Evolutionary conservation across 441 rosid genomes (phyloP), one percentile per base, ranked within the genome.

Genomic region (Heliophila coronopifolia): DNA sequence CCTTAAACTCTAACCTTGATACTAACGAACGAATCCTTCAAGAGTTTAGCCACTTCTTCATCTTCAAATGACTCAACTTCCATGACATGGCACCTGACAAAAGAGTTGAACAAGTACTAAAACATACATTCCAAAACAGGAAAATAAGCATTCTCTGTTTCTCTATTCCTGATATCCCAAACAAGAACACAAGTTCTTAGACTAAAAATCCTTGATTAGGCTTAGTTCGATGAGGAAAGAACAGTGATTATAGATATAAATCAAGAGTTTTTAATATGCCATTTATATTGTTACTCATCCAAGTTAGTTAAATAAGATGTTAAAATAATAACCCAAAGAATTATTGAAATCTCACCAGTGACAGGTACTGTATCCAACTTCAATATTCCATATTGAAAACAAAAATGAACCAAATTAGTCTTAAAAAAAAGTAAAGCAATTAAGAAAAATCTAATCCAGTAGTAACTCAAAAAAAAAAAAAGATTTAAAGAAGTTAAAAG

Each of bases 341-440:
- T 8, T n/a, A 16, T 7, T 4, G 6, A 48, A 60, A 26, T 30
- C 87, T 87, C 73, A 91, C 96, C 98, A 91, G 71, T 91, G 98
- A 63, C 96, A 91, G 18, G 96, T 91, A 78, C 96, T 87, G 81
- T 91, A 91, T 70, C 98, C 96, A 70, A 91, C 96, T 87, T 84
- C 70, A 61, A 72, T 63, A 51, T 40, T 48, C 54, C 67, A 41
- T 10, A 34, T 10, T 10, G 33, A 45, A 45, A 52, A 59, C 35
- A 15, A 61, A 70, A 50, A 9, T 55, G 43, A 31, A 42, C 20
- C 41, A 46, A 9, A 47, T 59, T 48, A 67, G 64, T 45, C 7
- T 42, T 37, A 8, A 2, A 31, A 34, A 25, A 40, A 44, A n/a
- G n/a, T 14, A 16, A 44, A 60, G 58, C 19, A 13, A 54, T 9